Base-by-base conservation (phyloP, 352 stramenopile species). In the Peronospora farinosa region DNA sequence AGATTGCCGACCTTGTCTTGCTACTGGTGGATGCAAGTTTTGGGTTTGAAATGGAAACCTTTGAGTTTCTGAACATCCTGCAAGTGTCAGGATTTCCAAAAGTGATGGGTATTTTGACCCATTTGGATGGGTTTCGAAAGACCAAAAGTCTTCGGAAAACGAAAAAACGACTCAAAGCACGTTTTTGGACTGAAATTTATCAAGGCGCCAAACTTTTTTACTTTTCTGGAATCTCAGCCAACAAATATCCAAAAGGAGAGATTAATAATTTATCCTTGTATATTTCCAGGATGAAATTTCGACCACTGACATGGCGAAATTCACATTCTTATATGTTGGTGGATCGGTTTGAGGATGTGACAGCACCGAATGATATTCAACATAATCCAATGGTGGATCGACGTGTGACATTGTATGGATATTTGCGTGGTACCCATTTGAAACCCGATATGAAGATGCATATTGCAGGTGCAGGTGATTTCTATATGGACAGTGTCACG, bases 21-120 rank as follows among this genome's bases (percentile, higher is more conserved):
- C 67, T 99, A 12, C 89, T 98, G 25, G 95, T 99, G 31, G 97
- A 99, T 83, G 97, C 95, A n/a, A 98, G 96, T 60, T 99, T 99
- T 61, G 97, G 97, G 7, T 99, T 99, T 65, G 97, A 99, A 65
- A 99, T 99, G 97, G 96, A 99, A 72, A 99, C 96, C 11, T 99
- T 99, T 52, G 97, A 99, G 78, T 99, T 99, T 64, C 83, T 99
- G 7, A 99, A 99, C 69, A 97, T 99, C 52, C 81, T 99, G 8
- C 97, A 99, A 72, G 74, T 87, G 23, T 69, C 84, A 0, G 83
- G 82, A 0, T 94, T 94, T 54, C 91, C 91, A 13, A 96, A 96
- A 60, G 91, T 98, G 23, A 98, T 99, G 88, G 97, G 97, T 40
- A 96, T 99, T 37, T 86, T 99, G 44, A 99, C 97, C 16, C 95